These are phyloP conservation scores for Jatropha podagrica DNA, from an alignment of 441 rosid species.

Conservation along the genomic window DNA sequence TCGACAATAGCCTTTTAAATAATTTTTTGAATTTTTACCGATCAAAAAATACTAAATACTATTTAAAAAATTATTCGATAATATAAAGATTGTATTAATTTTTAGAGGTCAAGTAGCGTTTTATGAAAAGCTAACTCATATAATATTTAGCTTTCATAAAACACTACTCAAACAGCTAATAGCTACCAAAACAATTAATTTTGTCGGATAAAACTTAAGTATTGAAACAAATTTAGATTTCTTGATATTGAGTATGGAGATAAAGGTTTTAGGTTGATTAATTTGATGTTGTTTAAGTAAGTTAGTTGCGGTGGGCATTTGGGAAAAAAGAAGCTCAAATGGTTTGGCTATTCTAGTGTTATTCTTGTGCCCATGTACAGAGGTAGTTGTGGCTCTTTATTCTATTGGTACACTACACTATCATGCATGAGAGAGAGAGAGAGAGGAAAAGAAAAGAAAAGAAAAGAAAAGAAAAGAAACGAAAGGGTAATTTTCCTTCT, in stretches of 20 bases:
- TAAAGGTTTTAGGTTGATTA: too few relatives aligned
- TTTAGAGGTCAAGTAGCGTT: too few relatives aligned
- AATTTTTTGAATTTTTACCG: too few relatives aligned
- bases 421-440: slow-evolving; percentile 38
- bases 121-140: too few relatives aligned
- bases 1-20: too few relatives aligned
- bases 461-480: slow-evolving; percentile 2
- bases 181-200: too few relatives aligned
- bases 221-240: neutral
- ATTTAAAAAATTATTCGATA: too few relatives aligned
- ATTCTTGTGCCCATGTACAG: slow-evolving; percentile 31
- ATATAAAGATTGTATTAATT: too few relatives aligned
- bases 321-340: slow-evolving; percentile 25
- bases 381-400: slow-evolving; percentile 52
- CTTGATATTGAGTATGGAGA: too few relatives aligned
- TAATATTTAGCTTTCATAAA: too few relatives aligned
- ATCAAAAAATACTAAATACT: too few relatives aligned
- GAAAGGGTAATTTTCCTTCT: slow-evolving; percentile 35
- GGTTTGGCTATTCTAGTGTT: slow-evolving; percentile 32
- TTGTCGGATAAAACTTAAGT: neutral
- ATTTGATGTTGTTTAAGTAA: neutral
- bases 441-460: slow-evolving; percentile 14
- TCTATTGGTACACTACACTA: slow-evolving; percentile 41
- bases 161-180: too few relatives aligned
- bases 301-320: slow-evolving; percentile 33